A percentile compares a stretch with the other conserved stretches of the same genome.
Evolutionary conservation across 2,329 filamentous ascomycete genomes (phyloP).

Genomic region (Dothidotthia symphoricarpi): DNA sequence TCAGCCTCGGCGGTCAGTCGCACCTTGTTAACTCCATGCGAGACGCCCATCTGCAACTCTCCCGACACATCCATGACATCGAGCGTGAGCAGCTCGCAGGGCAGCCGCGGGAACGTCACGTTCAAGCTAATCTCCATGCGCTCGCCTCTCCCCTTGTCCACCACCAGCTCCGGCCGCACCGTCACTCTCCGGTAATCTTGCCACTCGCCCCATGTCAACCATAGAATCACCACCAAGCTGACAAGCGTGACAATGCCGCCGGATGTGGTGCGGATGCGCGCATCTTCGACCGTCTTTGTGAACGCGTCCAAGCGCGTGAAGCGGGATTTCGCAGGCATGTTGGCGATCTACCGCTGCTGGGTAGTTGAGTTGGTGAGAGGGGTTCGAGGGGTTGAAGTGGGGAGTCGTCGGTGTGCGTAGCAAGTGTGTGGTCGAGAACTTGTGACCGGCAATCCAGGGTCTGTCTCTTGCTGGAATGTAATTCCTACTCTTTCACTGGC

Average conservation of each 20-base stretch:
- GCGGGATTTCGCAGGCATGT: conserved; percentile 86
- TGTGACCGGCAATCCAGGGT: no score
- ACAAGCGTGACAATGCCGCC: conserved; percentile 92
- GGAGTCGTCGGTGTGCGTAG: conserved; percentile 2
- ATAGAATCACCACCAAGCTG: conserved; percentile 84
- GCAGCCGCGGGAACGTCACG: conserved; percentile 88
- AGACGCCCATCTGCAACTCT: conserved; percentile 91
- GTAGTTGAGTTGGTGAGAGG: conserved; percentile 2
- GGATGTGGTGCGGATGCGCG: conserved; percentile 89
- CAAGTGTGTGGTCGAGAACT: conserved; percentile 4
- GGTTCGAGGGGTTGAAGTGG: background rate
- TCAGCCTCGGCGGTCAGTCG: conserved; percentile 70
- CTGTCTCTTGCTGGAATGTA: no score
- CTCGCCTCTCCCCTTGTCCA: conserved; percentile 96
- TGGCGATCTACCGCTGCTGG: conserved; percentile 13
- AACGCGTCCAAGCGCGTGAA: conserved; percentile 98
- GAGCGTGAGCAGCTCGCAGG: conserved; percentile 91
- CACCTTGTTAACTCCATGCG: conserved; percentile 90
- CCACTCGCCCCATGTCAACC: conserved; percentile 94
- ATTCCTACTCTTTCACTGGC: no score
- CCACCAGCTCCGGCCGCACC: conserved; percentile 88
- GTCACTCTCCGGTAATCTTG: conserved; percentile 81
- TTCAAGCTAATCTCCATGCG: conserved; percentile 99
- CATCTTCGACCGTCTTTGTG: conserved; percentile 98
- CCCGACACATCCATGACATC: conserved; percentile 99